Conservation (phyloP, 2,329 filamentous ascomycete species). For the Scopulariopsis brevicaulis region DNA sequence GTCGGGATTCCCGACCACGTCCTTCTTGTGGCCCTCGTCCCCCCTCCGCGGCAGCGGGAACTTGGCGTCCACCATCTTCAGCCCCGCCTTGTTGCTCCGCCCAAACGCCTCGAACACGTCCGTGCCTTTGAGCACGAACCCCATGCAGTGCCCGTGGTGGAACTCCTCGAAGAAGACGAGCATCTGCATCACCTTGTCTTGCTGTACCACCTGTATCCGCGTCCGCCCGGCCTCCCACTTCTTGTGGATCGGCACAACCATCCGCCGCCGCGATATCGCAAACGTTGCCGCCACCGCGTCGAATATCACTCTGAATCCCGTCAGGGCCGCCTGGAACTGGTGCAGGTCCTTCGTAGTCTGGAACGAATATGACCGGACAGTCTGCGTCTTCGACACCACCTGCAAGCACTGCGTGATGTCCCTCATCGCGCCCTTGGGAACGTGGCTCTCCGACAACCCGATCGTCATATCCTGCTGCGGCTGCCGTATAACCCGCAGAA, state of each 20-base stretch:
- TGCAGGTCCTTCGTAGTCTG: conserved; percentile 59
- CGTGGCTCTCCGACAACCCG: conserved; percentile 58
- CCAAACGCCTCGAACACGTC: conserved; percentile 67
- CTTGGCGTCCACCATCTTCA: conserved; percentile 82
- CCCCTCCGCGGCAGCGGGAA: conserved; percentile 64
- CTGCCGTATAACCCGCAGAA: conserved; percentile 57
- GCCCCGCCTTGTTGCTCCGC: conserved; percentile 53
- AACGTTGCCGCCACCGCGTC: conserved; percentile 64
- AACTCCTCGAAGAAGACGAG: conserved; percentile 85
- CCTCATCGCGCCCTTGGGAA: conserved; percentile 47
- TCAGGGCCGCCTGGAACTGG: conserved; percentile 66
- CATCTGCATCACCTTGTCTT: conserved; percentile 65
- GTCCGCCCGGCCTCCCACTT: conserved; percentile 81
- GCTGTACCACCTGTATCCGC: conserved; percentile 68
- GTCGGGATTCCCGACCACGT: conserved; percentile 20
- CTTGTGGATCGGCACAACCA: conserved; percentile 89
- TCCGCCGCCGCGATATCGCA: conserved; percentile 71
- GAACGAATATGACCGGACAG: conserved; percentile 63
- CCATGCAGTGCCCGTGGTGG: conserved; percentile 77
- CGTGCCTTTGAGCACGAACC: conserved; percentile 73
- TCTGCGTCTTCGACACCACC: conserved; percentile 42
- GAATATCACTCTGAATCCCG: conserved; percentile 67
- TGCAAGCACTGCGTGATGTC: conserved; percentile 55
- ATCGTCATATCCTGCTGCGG: conserved; percentile 69
- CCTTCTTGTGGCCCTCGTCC: conserved; percentile 1